A percentile compares a stretch with the other conserved stretches of the same genome.
Conservation (phyloP, 1,284 basidiomycete genomes). For the Cutaneotrichosporon cutaneum region DNA sequence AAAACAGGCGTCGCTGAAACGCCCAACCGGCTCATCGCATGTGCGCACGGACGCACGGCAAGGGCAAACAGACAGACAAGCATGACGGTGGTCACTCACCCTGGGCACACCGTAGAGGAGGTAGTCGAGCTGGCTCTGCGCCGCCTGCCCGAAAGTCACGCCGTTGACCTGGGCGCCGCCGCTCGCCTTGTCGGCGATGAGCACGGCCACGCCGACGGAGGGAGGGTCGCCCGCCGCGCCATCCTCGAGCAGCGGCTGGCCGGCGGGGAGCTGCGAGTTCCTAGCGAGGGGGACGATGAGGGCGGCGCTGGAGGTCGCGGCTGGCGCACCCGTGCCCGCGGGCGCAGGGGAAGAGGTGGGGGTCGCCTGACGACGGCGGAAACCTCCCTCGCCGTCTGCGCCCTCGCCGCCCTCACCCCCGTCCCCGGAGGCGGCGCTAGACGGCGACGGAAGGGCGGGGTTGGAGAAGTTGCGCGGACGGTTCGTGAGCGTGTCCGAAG, state of each 20-base stretch:
- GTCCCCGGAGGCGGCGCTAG: not conserved
- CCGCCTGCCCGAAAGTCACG: slow-evolving; percentile 66
- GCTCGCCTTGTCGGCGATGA: slow-evolving; percentile 60
- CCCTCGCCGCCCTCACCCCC: not conserved
- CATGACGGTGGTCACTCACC: slow-evolving; percentile 31
- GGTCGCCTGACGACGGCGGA: slow-evolving; percentile 13
- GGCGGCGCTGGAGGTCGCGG: not conserved
- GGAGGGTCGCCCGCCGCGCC: slow-evolving; percentile 78
- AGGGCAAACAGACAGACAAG: not conserved
- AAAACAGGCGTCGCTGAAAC: too few species aligned
- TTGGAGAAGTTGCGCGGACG: slow-evolving; percentile 24
- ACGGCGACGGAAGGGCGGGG: not conserved
- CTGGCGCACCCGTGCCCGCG: not conserved
- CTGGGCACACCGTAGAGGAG: slow-evolving; percentile 65
- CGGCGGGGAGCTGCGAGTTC: slow-evolving; percentile 16
- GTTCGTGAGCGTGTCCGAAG: slow-evolving; percentile 51
- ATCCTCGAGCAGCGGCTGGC: slow-evolving; percentile 47
- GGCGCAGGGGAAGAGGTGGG: not conserved
- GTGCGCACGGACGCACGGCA: not conserved
- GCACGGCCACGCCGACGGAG: slow-evolving; percentile 72
- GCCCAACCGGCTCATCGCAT: not conserved
- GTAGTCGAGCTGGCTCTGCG: slow-evolving; percentile 68
- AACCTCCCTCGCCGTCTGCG: not conserved
- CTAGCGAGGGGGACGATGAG: slow-evolving; percentile 15
- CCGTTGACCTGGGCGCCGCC: slow-evolving; percentile 42